A percentile compares a stretch with the other conserved stretches of the same genome.
phyloP scores from a whole-genome alignment of 305 asterid species.

The Plantago coronopus region DNA sequence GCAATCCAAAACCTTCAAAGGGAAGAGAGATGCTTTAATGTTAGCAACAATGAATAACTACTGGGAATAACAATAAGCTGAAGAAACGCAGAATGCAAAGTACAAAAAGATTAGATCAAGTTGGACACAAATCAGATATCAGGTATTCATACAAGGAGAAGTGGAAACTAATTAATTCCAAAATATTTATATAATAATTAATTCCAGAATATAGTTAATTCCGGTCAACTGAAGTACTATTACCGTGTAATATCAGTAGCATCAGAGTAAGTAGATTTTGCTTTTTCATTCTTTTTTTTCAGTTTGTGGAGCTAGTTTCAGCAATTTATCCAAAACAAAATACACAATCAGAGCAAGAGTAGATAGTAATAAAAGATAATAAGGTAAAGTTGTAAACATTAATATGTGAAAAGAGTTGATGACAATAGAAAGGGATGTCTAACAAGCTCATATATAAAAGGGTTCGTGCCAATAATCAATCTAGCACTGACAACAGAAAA shows the following conservation, averaged over 20 bases:
- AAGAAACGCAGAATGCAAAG: constrained; percentile 16
- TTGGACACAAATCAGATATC: neutral
- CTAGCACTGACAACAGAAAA: constrained; percentile 9
- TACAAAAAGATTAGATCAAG: constrained; percentile 11
- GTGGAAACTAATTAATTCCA: no score
- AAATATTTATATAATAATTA: no score
- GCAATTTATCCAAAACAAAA: constrained; percentile 9
- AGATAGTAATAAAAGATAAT: no score
- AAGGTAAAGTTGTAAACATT: neutral
- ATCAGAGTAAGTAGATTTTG: no score
- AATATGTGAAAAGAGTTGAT: constrained; percentile 4
- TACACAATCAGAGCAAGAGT: constrained; percentile 10
- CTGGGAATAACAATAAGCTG: constrained; percentile 8
- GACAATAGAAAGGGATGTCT: constrained; percentile 11
- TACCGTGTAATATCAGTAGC: no score
- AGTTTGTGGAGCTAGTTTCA: neutral
- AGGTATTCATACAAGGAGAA: neutral
- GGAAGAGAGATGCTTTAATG: constrained; percentile 16
- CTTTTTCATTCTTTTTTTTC: neutral
- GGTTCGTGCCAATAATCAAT: constrained; percentile 12
- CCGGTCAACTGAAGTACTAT: no score
- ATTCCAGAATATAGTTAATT: no score
- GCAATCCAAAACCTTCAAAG: constrained; percentile 91
- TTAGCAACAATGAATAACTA: constrained; percentile 11
- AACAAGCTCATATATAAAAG: no score